Evolutionary conservation across 2,329 filamentous ascomycete species (phyloP).

Genomic region (Fusarium floridanum): DNA sequence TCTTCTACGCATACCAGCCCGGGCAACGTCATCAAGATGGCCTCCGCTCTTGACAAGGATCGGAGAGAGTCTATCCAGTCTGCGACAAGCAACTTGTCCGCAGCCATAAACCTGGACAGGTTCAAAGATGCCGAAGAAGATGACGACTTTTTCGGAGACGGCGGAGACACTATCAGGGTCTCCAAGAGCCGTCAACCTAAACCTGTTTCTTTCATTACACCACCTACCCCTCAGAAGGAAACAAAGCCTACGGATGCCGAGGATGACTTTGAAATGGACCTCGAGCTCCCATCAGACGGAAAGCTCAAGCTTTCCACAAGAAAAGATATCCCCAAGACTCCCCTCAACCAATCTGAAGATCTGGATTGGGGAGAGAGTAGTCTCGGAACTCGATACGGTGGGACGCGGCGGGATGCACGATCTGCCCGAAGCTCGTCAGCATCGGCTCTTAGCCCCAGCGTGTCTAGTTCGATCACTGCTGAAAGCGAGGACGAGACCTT

Average conservation of each 20-base stretch:
- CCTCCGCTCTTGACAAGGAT: conserved; percentile 41
- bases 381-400: conserved; percentile 89
- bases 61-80: conserved; percentile 49
- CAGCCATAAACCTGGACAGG: conserved; percentile 70
- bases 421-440: conserved; percentile 88
- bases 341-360: conserved; percentile 75
- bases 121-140: conserved; percentile 75
- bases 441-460: conserved; percentile 91
- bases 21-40: conserved; percentile 54
- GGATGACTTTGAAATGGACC: conserved; percentile 79
- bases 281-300: conserved; percentile 77
- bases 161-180: conserved; percentile 75
- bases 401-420: conserved; percentile 82
- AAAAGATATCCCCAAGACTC: conserved; percentile 73
- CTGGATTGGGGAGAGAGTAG: conserved; percentile 96
- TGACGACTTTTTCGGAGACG: conserved; percentile 74
- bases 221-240: conserved; percentile 66
- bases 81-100: conserved; percentile 53
- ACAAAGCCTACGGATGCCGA: conserved; percentile 54
- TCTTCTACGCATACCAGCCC: conserved; percentile 63
- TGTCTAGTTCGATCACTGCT: conserved; percentile 88
- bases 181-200: conserved; percentile 69
- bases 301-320: conserved; percentile 74
- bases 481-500: conserved; percentile 96
- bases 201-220: conserved; percentile 66